Percentiles rank a stretch among this genome's conserved stretches.
phyloP scores from a whole-genome alignment of 2,329 filamentous ascomycete species.

The Penicillium hordei region DNA sequence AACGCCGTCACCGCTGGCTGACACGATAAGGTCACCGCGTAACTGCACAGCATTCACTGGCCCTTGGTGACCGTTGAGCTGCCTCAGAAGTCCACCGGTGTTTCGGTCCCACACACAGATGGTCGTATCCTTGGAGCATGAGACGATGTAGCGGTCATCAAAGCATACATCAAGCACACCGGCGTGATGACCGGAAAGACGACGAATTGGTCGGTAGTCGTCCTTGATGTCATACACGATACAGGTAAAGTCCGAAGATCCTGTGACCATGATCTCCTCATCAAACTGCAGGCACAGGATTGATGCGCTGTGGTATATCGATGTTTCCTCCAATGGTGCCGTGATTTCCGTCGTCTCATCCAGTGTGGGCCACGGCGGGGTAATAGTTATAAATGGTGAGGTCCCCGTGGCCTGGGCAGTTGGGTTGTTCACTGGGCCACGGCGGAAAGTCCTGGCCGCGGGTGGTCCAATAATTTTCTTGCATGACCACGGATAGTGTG shows the following conservation, averaged over 20 bases:
- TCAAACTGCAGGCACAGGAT: constrained; percentile 96
- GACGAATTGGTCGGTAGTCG: constrained; percentile 75
- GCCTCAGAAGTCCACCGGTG: constrained; percentile 72
- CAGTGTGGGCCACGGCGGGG: constrained; percentile 51
- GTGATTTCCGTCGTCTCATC: constrained; percentile 50
- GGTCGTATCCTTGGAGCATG: constrained; percentile 91
- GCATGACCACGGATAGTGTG: constrained; percentile 77
- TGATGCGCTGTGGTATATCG: constrained; percentile 76
- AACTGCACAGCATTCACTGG: constrained; percentile 97
- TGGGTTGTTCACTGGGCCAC: constrained; percentile 50
- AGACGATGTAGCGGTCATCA: constrained; percentile 88
- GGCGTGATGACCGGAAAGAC: constrained; percentile 75
- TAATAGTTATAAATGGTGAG: constrained; percentile 50
- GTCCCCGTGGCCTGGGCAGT: constrained; percentile 42
- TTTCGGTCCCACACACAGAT: constrained; percentile 93
- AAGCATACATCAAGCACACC: constrained; percentile 94
- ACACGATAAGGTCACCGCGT: constrained; percentile 87
- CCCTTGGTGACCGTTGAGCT: constrained; percentile 79
- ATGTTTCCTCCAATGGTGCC: constrained; percentile 38
- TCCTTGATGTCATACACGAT: constrained; percentile 85
- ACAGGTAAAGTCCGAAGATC: constrained; percentile 87
- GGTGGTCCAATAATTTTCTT: constrained; percentile 80
- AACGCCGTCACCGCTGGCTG: constrained; percentile 87
- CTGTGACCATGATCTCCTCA: constrained; percentile 86
- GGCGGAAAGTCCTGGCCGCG: constrained; percentile 46